Evolutionary conservation across 352 stramenopile species (phyloP).

Genomic region (Pythium sp.): DNA sequence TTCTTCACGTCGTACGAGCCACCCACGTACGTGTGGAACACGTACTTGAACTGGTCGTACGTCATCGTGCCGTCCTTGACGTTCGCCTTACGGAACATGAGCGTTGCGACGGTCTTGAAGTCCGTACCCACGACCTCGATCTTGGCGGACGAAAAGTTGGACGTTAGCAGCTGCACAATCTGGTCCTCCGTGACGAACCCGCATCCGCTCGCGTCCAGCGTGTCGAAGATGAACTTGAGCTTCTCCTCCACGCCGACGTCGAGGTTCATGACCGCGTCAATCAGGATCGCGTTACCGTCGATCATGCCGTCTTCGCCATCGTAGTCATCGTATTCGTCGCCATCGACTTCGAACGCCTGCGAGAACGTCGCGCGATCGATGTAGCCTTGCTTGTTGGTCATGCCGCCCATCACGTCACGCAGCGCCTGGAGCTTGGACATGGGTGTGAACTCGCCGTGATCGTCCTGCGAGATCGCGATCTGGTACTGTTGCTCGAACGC

Average conservation of each 20-base stretch:
- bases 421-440: constrained; percentile 66
- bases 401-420: constrained; percentile 70
- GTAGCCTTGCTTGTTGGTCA: constrained; percentile 58
- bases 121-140: constrained; percentile 75
- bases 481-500: constrained; percentile 65
- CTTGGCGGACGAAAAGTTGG: constrained; percentile 73
- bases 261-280: constrained; percentile 79
- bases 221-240: constrained; percentile 84
- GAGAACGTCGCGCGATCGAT: constrained; percentile 79
- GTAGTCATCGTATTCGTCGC: constrained; percentile 55
- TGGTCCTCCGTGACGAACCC: constrained; percentile 61
- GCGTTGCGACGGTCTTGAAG: constrained; percentile 52
- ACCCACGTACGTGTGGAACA: constrained; percentile 72
- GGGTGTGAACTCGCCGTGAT: constrained; percentile 31
- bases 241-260: constrained; percentile 74
- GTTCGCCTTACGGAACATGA: constrained; percentile 73
- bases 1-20: constrained; percentile 56
- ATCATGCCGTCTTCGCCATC: constrained; percentile 49
- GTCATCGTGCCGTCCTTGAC: constrained; percentile 59
- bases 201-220: constrained; percentile 51
- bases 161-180: constrained; percentile 57
- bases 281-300: constrained; percentile 73
- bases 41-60: constrained; percentile 59
- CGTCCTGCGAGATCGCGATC: constrained; percentile 62
- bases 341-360: constrained; percentile 64